Percentiles rank a stretch among this genome's conserved stretches.
phyloP scores from a whole-genome alignment of 495 filamentous ascomycete species.

The Aspergillus biplanus region DNA sequence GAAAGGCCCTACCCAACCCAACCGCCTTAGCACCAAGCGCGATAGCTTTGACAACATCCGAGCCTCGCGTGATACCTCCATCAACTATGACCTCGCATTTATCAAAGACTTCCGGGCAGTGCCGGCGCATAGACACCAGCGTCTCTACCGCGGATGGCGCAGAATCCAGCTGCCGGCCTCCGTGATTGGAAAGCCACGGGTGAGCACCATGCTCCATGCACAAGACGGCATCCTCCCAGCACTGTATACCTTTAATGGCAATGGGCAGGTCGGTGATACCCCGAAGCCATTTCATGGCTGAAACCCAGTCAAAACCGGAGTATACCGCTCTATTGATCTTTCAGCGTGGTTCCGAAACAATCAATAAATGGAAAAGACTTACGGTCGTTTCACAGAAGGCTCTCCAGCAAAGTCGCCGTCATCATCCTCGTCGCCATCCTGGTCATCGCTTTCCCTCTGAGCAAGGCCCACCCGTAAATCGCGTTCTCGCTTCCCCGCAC shows the following conservation, averaged over 20 bases:
- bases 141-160: not conserved
- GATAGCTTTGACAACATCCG: conserved; percentile 20
- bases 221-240: conserved; percentile 81
- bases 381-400: not conserved
- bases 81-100: conserved; percentile 16
- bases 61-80: conserved; percentile 14
- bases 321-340: conserved; percentile 80
- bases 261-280: conserved; percentile 82
- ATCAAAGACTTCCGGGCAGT: conserved; percentile 9
- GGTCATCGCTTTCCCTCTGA: not conserved
- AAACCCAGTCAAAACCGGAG: conserved; percentile 79
- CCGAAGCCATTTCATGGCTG: conserved; percentile 64
- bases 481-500: conserved; percentile 63
- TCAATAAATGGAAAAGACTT: not conserved
- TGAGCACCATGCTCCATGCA: conserved; percentile 27
- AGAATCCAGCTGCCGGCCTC: conserved; percentile 12
- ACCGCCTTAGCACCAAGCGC: conserved; percentile 11
- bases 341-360: conserved; percentile 54
- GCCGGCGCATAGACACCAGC: conserved; percentile 9
- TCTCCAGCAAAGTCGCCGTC: not conserved
- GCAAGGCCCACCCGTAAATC: conserved; percentile 48
- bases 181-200: conserved; percentile 17
- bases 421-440: not conserved
- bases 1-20: conserved; percentile 2
- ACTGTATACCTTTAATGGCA: conserved; percentile 86